Base-by-base conservation (phyloP, 208 protist genomes). In the Leishmania tarentolae region DNA sequence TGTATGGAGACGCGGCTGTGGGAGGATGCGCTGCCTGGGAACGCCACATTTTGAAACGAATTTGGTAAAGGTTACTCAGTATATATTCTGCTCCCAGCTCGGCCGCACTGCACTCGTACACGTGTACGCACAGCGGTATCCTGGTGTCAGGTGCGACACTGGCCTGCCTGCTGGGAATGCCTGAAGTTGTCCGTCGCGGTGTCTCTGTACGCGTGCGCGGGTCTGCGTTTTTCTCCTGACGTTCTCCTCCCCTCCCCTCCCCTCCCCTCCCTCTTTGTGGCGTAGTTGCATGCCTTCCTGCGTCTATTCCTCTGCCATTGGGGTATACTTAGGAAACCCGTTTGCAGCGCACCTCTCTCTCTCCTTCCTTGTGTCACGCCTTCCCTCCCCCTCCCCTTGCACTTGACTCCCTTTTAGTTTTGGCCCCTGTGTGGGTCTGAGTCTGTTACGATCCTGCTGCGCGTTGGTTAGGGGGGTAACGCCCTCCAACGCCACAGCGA, bases 381-480 rank as follows among this genome's bases (percentile, higher is more conserved):
- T 61, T 61, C 21, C 7, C 56, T 66, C 31, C 17, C 8, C 15
- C 21, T 24, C 21, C 57, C 61, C 31, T 66, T 40, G 11, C 50
- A 53, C 13, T 21, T 11, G 1, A n/a, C n/a, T 19, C 1, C 21
- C 3, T 37, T 15, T 13, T 15, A 4, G 15, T 31, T 19, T 19
- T 66, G 61, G 28, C 3, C 9, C 31, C 31, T 40, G 31, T 21
- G 31, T 37, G 9, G 31, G 61, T 37, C 13, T 37, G 61, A 21
- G 13, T 66, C 31, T 37, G 31, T n/a, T 19, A 17, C 31, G 3
- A 31, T 66, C 61, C 31, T 66, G 61, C 61, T 66, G 61, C 61
- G 31, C 61, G 61, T 66, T 66, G 61, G 61, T 19, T 66, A 37
- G 61, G 61, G 61, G 61, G 61, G 61, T 66, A 66, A 66, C 31